Evolutionary conservation across 306 rosid genomes (phyloP).

Genomic region (Abrus precatorius): DNA sequence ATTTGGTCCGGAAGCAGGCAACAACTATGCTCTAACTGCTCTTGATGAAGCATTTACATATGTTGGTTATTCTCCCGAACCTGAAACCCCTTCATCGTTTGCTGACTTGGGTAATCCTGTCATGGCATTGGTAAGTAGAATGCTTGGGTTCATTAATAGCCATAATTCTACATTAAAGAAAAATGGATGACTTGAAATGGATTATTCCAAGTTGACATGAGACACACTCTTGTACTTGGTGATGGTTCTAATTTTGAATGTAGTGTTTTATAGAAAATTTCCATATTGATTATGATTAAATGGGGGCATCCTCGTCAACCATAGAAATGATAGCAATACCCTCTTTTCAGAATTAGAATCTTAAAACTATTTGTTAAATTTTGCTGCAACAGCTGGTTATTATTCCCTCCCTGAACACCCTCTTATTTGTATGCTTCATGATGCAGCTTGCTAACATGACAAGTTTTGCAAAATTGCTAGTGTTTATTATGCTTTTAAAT

Average conservation of each 20-base stretch:
- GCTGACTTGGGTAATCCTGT: conserved; percentile 82
- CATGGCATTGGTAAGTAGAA: conserved; percentile 79
- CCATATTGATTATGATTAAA: neutral
- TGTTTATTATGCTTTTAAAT: conserved; percentile 23
- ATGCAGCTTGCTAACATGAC: conserved; percentile 16
- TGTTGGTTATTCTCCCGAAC: conserved; percentile 62
- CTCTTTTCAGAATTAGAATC: neutral
- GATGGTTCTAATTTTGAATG: conserved; percentile 23
- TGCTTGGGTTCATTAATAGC: conserved; percentile 15
- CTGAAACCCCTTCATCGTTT: conserved; percentile 66
- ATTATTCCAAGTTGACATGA: neutral
- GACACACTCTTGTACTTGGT: conserved; percentile 6
- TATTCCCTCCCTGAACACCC: conserved; percentile 2
- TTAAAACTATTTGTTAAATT: neutral
- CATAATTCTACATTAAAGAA: conserved; percentile 2
- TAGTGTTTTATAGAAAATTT: conserved; percentile 2
- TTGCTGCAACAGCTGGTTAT: neutral
- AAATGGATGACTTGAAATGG: conserved; percentile 16
- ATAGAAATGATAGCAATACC: neutral
- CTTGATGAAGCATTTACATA: conserved; percentile 79
- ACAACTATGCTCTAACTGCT: conserved; percentile 63
- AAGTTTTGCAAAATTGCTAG: neutral
- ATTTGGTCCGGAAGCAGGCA: conserved; percentile 53
- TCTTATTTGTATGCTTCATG: neutral
- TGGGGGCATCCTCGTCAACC: neutral